These are phyloP conservation scores for Elsinoe perseae DNA, from an alignment of 2,329 filamentous ascomycete genomes.

Conservation along the genomic window DNA sequence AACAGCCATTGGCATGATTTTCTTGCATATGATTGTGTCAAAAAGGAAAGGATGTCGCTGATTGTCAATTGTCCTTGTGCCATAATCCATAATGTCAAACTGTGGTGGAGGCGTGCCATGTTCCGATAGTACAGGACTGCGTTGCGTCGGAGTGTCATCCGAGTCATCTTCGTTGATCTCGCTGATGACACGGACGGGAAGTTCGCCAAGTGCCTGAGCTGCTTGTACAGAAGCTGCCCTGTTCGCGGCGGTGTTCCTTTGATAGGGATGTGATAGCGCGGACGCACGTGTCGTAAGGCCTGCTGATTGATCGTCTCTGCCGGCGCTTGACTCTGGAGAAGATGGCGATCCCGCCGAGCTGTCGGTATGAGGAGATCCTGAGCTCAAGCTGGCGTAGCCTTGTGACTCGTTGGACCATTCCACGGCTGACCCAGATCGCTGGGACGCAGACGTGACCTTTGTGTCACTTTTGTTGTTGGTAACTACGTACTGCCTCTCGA, in stretches of 20 bases:
- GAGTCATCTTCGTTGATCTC: neutral
- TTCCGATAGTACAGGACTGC: neutral
- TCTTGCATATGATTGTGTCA: slow-evolving; percentile 14
- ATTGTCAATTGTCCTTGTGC: slow-evolving; percentile 1
- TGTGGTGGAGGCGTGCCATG: neutral
- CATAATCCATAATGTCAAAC: slow-evolving; percentile 14
- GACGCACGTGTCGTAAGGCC: neutral
- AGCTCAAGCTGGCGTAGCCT: neutral
- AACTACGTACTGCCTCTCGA: slow-evolving; percentile 16
- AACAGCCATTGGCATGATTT: slow-evolving; percentile 17
- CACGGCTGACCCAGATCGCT: neutral
- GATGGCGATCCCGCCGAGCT: neutral
- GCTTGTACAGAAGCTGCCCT: neutral
- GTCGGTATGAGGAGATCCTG: neutral
- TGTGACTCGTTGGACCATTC: neutral
- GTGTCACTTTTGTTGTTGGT: neutral
- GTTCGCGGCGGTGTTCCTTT: neutral
- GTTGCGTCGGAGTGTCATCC: neutral
- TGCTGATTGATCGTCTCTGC: neutral
- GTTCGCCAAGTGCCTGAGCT: neutral
- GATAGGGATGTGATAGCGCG: neutral
- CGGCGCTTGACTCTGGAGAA: neutral
- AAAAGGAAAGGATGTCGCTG: slow-evolving; percentile 12
- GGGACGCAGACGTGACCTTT: neutral
- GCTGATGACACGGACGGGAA: neutral